Conservation (phyloP, 2,329 filamentous ascomycete genomes). For the Pestalotiopsis sp. region DNA sequence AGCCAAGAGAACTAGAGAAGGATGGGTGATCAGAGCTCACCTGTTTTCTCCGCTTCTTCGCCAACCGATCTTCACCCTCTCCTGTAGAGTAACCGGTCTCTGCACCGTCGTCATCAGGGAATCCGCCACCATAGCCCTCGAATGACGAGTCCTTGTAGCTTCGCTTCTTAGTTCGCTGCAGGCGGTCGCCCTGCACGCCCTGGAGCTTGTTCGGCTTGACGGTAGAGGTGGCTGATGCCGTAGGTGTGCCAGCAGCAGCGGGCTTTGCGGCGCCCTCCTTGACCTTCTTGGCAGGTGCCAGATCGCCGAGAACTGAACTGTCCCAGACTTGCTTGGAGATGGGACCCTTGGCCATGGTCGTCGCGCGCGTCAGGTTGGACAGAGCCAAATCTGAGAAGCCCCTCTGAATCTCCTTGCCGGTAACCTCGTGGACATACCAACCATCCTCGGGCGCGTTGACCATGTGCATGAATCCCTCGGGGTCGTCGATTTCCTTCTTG, state of each 20-base stretch:
- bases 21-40: constrained; percentile 42
- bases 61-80: constrained; percentile 64
- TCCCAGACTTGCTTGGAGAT: constrained; percentile 61
- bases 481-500: constrained; percentile 56
- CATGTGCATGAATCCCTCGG: constrained; percentile 56
- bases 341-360: constrained; percentile 59
- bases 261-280: constrained; percentile 34
- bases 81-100: constrained; percentile 71
- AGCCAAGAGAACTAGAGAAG: constrained; percentile 37
- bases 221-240: constrained; percentile 35
- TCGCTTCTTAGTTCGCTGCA: constrained; percentile 73
- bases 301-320: constrained; percentile 59
- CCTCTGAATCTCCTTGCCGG: constrained; percentile 56
- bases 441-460: constrained; percentile 55
- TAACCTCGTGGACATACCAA: constrained; percentile 58
- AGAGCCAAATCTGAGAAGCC: constrained; percentile 51
- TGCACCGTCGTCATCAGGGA: constrained; percentile 66
- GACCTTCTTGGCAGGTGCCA: constrained; percentile 44
- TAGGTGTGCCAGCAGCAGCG: constrained; percentile 54
- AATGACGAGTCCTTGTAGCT: constrained; percentile 76
- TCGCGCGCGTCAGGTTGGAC: constrained; percentile 50
- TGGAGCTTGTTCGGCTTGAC: constrained; percentile 32
- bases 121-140: constrained; percentile 75
- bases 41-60: constrained; percentile 68
- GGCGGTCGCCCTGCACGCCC: constrained; percentile 53